These are phyloP conservation scores for Mimosa pudica DNA, from an alignment of 306 rosid genomes.

Conservation along the genomic window DNA sequence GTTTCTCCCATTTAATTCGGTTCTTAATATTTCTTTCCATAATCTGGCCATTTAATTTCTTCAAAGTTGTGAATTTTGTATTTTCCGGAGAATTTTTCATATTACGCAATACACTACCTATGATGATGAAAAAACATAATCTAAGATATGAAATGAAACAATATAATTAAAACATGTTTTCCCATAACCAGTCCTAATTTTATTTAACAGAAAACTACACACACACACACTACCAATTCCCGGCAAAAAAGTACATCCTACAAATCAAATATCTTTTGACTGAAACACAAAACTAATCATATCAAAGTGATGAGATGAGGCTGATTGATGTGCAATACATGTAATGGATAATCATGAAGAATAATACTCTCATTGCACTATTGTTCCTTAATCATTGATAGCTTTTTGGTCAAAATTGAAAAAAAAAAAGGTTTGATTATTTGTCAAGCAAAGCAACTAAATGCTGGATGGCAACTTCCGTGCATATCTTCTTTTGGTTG, in stretches of 20 bases:
- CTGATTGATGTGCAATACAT: neutral
- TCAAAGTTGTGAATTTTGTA: neutral
- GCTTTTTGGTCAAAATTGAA: slow-evolving; percentile 45
- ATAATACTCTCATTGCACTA: neutral
- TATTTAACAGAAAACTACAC: neutral
- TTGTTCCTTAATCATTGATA: slow-evolving; percentile 38
- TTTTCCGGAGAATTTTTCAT: neutral
- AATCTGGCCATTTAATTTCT: neutral
- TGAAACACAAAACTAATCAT: neutral
- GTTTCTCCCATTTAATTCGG: too few species aligned
- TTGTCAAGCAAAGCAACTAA: slow-evolving; percentile 32
- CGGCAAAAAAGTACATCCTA: too few species aligned
- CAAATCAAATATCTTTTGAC: neutral
- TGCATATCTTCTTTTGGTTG: neutral
- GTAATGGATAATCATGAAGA: slow-evolving; percentile 13
- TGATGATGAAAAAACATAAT: neutral
- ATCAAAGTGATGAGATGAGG: neutral
- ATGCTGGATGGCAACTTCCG: slow-evolving; percentile 31
- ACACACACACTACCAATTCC: too few species aligned
- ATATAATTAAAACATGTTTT: neutral
- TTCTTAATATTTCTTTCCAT: too few species aligned
- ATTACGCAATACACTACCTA: neutral
- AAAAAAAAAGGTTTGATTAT: neutral
- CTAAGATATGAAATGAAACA: neutral
- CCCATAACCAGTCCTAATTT: neutral